phyloP scores from a whole-genome alignment of 352 stramenopile species.

The Blastocystis sp. region DNA sequence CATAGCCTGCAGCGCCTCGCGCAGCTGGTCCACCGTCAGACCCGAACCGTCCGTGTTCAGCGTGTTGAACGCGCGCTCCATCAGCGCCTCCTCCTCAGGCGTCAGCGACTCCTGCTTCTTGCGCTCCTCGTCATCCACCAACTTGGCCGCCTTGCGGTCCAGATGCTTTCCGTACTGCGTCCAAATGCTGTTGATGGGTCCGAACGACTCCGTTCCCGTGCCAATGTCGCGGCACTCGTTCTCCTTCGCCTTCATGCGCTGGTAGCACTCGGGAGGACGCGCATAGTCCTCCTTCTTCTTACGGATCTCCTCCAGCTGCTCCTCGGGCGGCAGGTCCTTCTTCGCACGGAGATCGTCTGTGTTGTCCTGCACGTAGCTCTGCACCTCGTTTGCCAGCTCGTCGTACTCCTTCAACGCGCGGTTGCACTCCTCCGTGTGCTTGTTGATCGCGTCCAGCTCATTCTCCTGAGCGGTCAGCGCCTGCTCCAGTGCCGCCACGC shows the following conservation, averaged over 20 bases:
- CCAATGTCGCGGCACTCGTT: slow-evolving; percentile 40
- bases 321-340: slow-evolving; percentile 6
- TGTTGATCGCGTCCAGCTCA: slow-evolving; percentile 37
- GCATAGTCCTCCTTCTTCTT: slow-evolving; percentile 43
- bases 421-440: slow-evolving; percentile 41
- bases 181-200: slow-evolving; percentile 38
- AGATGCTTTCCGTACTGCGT: slow-evolving; percentile 46
- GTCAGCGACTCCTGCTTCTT: slow-evolving; percentile 46
- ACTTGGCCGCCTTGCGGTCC: slow-evolving; percentile 45
- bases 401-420: slow-evolving; percentile 34
- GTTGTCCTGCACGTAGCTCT: slow-evolving; percentile 46
- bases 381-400: slow-evolving; percentile 40
- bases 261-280: slow-evolving; percentile 27
- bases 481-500: neutral
- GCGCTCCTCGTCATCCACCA: slow-evolving; percentile 46
- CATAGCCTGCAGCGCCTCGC: slow-evolving; percentile 38
- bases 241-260: slow-evolving; percentile 46
- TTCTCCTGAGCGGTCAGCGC: neutral
- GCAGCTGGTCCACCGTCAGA: slow-evolving; percentile 34
- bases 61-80: slow-evolving; percentile 26
- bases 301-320: slow-evolving; percentile 19
- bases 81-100: slow-evolving; percentile 16
- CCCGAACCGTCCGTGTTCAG: slow-evolving; percentile 35
- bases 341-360: slow-evolving; percentile 37
- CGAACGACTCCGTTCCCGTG: slow-evolving; percentile 27